phyloP scores from a whole-genome alignment of 805 yeast species.

The Candida pseudofarinosa region DNA sequence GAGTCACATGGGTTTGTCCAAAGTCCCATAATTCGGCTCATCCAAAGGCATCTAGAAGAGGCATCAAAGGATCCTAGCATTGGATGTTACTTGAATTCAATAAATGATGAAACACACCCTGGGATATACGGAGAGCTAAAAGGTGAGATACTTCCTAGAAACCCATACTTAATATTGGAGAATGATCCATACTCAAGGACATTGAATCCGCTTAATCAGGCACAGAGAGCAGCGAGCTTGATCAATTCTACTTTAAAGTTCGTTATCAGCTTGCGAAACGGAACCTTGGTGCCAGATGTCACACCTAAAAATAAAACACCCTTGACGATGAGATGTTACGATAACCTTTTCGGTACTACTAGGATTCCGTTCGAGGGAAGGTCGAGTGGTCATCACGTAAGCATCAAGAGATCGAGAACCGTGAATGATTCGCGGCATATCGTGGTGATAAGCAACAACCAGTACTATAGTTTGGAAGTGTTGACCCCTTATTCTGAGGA shows the following conservation, averaged over 20 bases:
- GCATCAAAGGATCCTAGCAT: conserved; percentile 40
- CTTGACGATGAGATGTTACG: conserved; percentile 65
- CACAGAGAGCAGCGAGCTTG: conserved; percentile 63
- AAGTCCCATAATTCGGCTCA: conserved; percentile 36
- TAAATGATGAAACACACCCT: conserved; percentile 47
- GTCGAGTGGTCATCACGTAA: conserved; percentile 27
- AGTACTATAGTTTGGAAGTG: conserved; percentile 48
- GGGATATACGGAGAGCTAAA: conserved; percentile 60
- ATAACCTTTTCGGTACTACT: conserved; percentile 65
- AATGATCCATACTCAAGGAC: conserved; percentile 64
- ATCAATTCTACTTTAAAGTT: conserved; percentile 66
- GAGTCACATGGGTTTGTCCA: conserved; percentile 44
- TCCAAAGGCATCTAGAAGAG: conserved; percentile 53
- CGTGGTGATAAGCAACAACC: conserved; percentile 47
- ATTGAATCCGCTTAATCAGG: conserved; percentile 58
- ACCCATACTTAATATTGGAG: conserved; percentile 70
- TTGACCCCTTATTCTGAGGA: conserved; percentile 25
- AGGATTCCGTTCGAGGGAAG: conserved; percentile 36
- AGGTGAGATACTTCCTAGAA: conserved; percentile 69
- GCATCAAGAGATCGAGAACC: conserved; percentile 30
- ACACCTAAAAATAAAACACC: conserved; percentile 48
- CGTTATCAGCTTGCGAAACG: conserved; percentile 53
- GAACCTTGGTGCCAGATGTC: conserved; percentile 53
- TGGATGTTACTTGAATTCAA: conserved; percentile 51
- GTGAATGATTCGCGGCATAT: conserved; percentile 44